phyloP scores from a whole-genome alignment of 148 eudicot genomes.

The Oxyria digyna region DNA sequence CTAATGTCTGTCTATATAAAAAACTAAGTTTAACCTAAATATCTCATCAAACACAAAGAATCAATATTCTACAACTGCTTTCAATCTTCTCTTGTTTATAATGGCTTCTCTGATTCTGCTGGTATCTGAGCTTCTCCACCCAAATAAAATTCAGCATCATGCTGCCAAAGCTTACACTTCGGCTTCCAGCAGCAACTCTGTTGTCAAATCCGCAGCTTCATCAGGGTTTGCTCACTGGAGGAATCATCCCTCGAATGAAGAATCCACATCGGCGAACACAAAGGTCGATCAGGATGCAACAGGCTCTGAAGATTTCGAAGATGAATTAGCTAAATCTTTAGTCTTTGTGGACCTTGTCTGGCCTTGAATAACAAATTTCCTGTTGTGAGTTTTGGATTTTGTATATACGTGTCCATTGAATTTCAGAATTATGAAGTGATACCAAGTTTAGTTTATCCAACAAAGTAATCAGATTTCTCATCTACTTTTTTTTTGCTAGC shows the following conservation, averaged over 20 bases:
- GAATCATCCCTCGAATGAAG: not conserved
- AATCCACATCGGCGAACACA: not conserved
- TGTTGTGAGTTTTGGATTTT: not conserved
- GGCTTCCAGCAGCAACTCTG: not conserved
- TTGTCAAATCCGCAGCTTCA: not conserved
- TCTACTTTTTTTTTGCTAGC: too few species aligned
- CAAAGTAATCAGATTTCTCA: too few species aligned
- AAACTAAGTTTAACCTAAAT: not conserved
- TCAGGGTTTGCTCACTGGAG: not conserved
- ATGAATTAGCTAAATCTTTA: not conserved
- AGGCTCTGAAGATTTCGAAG: not conserved
- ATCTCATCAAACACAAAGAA: not conserved
- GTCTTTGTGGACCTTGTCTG: slow-evolving; percentile 7
- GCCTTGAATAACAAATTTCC: not conserved
- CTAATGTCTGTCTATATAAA: not conserved
- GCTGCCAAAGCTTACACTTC: not conserved
- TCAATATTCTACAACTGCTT: not conserved
- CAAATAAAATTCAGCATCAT: not conserved
- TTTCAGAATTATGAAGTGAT: too few species aligned
- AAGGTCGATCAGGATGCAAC: not conserved
- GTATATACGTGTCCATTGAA: not conserved
- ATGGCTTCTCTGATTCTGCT: slow-evolving; percentile 7
- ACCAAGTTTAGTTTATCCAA: too few species aligned
- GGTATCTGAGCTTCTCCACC: slow-evolving; percentile 7
- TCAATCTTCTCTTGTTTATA: not conserved